Conservation (phyloP, 441 rosid species). For the Jatropha multifida region DNA sequence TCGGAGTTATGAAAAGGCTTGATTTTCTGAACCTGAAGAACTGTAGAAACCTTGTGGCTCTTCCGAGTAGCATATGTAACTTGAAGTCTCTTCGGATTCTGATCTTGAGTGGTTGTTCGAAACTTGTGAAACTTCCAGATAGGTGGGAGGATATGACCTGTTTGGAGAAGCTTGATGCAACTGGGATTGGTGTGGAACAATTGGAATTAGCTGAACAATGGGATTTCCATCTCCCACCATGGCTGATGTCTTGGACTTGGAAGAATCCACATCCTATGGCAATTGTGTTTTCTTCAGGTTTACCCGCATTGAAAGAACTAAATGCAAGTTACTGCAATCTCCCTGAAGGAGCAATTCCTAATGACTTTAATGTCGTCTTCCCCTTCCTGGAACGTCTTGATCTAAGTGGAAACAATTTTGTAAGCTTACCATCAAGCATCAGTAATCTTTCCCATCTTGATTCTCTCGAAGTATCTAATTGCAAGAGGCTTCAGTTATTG, state of each 20-base stretch:
- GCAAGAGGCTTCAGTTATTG: slow-evolving; percentile 38
- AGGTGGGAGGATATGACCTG: background rate
- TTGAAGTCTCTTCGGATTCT: background rate
- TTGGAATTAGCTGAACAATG: background rate
- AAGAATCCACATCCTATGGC: background rate
- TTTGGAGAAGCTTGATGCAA: background rate
- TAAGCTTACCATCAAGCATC: slow-evolving; percentile 36
- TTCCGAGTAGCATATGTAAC: background rate
- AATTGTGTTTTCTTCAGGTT: background rate
- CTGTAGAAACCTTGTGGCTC: background rate
- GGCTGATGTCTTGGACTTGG: background rate
- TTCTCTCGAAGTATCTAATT: slow-evolving; percentile 24
- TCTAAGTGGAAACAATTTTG: slow-evolving; percentile 36
- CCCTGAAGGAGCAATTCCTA: slow-evolving; percentile 28
- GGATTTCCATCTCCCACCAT: background rate
- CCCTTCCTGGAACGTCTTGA: slow-evolving; percentile 27
- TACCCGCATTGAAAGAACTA: background rate
- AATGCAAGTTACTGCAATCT: slow-evolving; percentile 35
- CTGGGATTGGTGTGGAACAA: background rate
- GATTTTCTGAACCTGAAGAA: background rate
- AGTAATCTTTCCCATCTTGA: slow-evolving; percentile 30
- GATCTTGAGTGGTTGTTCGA: background rate
- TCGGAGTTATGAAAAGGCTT: slow-evolving; percentile 18
- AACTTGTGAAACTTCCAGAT: background rate
- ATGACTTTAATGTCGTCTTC: slow-evolving; percentile 28